A percentile compares a stretch with the other conserved stretches of the same genome.
Conservation (phyloP, 139 green algal species). For the Edaphochlamys debaryana region DNA sequence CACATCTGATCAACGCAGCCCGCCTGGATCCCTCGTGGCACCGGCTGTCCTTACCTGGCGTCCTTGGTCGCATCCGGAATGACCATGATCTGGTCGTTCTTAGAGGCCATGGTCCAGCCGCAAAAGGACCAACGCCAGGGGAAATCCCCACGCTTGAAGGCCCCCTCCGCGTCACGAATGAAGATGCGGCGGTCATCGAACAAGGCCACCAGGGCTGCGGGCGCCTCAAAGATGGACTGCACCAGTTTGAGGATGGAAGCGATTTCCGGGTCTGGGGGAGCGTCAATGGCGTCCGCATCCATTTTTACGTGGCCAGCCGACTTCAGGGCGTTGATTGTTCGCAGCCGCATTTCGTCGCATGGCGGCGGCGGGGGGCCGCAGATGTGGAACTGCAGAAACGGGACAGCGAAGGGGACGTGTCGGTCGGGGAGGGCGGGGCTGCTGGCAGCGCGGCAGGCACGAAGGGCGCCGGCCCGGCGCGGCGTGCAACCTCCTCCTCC, state of each 20-base stretch:
- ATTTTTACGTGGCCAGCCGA: background rate
- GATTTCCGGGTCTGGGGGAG: conserved; percentile 49
- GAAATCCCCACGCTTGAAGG: conserved; percentile 51
- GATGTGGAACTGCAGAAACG: conserved; percentile 19
- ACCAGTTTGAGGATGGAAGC: conserved; percentile 51
- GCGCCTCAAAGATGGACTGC: conserved; percentile 45
- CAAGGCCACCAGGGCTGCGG: conserved; percentile 38
- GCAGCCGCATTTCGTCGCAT: conserved; percentile 42
- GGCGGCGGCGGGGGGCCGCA: conserved; percentile 39
- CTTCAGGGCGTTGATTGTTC: conserved; percentile 30
- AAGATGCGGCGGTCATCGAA: conserved; percentile 56
- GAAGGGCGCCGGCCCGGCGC: too few relatives aligned
- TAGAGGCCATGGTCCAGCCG: conserved; percentile 74
- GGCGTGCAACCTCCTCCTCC: too few relatives aligned
- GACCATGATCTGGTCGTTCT: conserved; percentile 70
- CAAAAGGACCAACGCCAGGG: conserved; percentile 69
- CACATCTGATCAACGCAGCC: too few relatives aligned
- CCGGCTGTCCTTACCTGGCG: conserved; percentile 44
- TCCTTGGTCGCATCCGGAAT: conserved; percentile 74
- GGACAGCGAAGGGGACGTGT: too few relatives aligned
- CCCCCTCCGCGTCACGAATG: conserved; percentile 36
- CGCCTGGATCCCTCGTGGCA: too few relatives aligned
- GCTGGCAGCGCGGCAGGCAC: too few relatives aligned
- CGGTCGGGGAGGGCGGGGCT: too few relatives aligned
- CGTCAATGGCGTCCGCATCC: conserved; percentile 32